phyloP scores from a whole-genome alignment of 2,329 filamentous ascomycete genomes.

The Endothia cerciana region DNA sequence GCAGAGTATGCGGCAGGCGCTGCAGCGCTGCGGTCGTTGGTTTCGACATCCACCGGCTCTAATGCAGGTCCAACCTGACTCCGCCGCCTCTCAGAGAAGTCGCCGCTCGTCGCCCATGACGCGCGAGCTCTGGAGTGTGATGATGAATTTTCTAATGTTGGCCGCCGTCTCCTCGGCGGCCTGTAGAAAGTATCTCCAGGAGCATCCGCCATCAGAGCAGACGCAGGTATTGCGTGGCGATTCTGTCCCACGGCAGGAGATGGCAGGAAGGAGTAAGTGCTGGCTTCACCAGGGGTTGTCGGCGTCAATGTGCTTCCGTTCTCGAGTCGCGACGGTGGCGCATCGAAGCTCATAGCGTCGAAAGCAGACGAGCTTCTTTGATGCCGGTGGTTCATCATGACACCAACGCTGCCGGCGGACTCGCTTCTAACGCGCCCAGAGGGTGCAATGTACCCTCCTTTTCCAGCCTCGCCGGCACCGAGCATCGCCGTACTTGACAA shows the following conservation, averaged over 20 bases:
- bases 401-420: conserved; percentile 62
- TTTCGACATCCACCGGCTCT: conserved; percentile 47
- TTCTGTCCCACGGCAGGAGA: conserved; percentile 53
- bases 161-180: conserved; percentile 67
- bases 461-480: conserved; percentile 66
- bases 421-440: conserved; percentile 62
- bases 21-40: conserved; percentile 43
- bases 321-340: conserved; percentile 49
- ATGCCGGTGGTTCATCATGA: conserved; percentile 49
- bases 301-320: conserved; percentile 70
- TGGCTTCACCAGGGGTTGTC: conserved; percentile 73
- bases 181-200: conserved; percentile 83
- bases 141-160: conserved; percentile 52
- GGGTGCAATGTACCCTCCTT: conserved; percentile 60
- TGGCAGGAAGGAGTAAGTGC: conserved; percentile 72
- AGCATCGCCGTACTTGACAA: conserved; percentile 84
- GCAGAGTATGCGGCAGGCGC: conserved; percentile 43
- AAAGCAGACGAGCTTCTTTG: conserved; percentile 58
- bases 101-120: conserved; percentile 42
- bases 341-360: conserved; percentile 53
- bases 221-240: conserved; percentile 48
- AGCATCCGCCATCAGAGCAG: conserved; percentile 54
- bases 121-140: conserved; percentile 41
- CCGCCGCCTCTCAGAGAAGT: conserved; percentile 43
- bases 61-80: conserved; percentile 41